Base-by-base conservation (phyloP, 257 asterid species). In the Nicotiana noctiflora region DNA sequence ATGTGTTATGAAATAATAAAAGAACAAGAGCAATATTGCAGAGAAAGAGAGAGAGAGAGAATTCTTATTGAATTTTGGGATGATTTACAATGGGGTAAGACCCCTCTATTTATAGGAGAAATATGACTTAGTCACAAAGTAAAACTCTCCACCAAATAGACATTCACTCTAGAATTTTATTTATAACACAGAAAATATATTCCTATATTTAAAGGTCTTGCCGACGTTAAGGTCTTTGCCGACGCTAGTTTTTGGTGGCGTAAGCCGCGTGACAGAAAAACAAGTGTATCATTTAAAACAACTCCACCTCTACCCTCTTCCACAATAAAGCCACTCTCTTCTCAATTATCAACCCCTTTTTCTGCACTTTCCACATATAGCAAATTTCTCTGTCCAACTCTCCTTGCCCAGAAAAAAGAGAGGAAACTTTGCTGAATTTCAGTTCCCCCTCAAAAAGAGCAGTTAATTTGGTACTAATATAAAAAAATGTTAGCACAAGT, bases 401-500 rank as follows among this genome's bases (percentile, higher is more conserved):
- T n/a, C 5, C 9, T 34, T 9, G 17, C 19, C 15, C 25, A 31
- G 8, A 31, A 2, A 40, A 40, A 11, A 40, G 6, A 8, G 49
- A 40, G 49, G 11, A 40, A 40, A 40, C 56, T 51, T 51, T 51
- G 56, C 56, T 2, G 17, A 51, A 3, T 51, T 12, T 51, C 56
- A 51, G 4, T 49, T 49, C 55, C 13, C 44, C 2, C 1, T n/a
- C 8, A 6, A 65, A 63, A 15, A 65, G 18, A 34, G 3, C 13
- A 44, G 77, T 44, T 70, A 6, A 21, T 70, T 70, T 70, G 77
- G 59, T 70, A 9, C 14, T 18, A 77, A 21, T 64, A 40, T 4
- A 86, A 75, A 57, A 87, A 75, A 59, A 87, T 87, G 90, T 49
- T 80, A 46, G 72, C 82, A 9, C 82, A 64, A 64, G 82, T 70